A percentile compares a stretch with the other conserved stretches of the same genome.
Conservation (phyloP, 2,329 filamentous ascomycete species). For the Pestalotiopsis fici region DNA sequence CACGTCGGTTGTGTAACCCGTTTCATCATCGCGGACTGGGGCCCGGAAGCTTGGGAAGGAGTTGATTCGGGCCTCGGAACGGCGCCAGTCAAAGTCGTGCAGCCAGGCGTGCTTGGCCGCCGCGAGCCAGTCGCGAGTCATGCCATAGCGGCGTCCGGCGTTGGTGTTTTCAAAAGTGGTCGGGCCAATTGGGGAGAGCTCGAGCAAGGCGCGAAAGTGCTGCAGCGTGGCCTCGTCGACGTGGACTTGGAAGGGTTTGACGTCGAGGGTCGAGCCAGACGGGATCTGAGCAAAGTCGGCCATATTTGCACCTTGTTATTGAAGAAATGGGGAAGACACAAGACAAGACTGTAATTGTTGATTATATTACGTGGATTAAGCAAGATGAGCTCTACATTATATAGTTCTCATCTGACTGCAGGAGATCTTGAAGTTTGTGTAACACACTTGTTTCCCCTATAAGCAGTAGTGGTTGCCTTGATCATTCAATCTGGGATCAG, state of each 20-base stretch:
- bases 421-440: no score
- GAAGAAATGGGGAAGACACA: not conserved
- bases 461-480: not conserved
- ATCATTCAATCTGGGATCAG: no score
- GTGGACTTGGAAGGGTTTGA: not conserved
- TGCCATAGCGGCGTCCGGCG: constrained; percentile 8
- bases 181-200: constrained; percentile 9
- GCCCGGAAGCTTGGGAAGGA: constrained; percentile 48
- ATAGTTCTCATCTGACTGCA: not conserved
- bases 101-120: constrained; percentile 7
- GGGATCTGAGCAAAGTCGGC: not conserved
- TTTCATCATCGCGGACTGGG: constrained; percentile 31
- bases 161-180: constrained; percentile 5
- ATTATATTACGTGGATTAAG: not conserved
- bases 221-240: constrained; percentile 1
- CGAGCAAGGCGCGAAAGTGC: constrained; percentile 7
- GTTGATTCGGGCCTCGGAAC: constrained; percentile 39
- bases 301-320: not conserved
- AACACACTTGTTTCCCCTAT: not conserved
- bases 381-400: not conserved
- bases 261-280: not conserved
- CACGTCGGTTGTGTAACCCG: constrained; percentile 35
- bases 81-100: constrained; percentile 40
- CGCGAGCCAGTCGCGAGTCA: constrained; percentile 8
- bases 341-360: not conserved